Evolutionary conservation across 202 grass and related monocot genomes (phyloP), one percentile per base, ranked within the genome.

Genomic region (Panicum virgatum): DNA sequence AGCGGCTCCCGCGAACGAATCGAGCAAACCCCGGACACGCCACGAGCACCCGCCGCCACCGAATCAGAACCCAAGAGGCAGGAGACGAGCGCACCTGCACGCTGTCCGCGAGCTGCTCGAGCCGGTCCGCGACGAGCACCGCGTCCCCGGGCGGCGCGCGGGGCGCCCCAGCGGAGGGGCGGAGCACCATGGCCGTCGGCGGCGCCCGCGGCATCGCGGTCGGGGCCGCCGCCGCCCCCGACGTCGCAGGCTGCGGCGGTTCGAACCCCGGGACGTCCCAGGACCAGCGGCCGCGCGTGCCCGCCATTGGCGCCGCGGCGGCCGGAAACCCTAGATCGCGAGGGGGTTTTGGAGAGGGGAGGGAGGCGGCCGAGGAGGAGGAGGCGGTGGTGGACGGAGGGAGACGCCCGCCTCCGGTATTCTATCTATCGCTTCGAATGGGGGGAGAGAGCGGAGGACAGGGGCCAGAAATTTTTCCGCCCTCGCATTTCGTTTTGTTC

Each of bases 211-310:
- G 84, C 67, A 82, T 95, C 51, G 82, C 73, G 22, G 73, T 70
- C 19, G 75, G 83, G 19, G 45, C 53, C 69, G 43, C 63, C 61
- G 47, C 73, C 51, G 23, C 58, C 86, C 19, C 25, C 66, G 54
- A 51, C 52, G 23, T 52, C 88, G 30, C n/a, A 54, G 59, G 78
- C 81, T 11, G 86, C 66, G 83, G 86, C 47, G 92, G 81, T 76
- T 98, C 92, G 83, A 98, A 98, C 38, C 92, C 91, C 12, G 91
- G 83, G 73, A 98, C 83, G 82, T 98, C 92, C 96, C 96, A 98
- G 20, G 89, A 78, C 96, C 96, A 96, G 73, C 90, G 84, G 46
- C 86, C 86, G 39, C 85, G 90, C 79, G 83, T 68, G 80, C 87
- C 91, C 89, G 90, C 80, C 96, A 98, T 98, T 86, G 86, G 75